Conservation (phyloP, 1,284 basidiomycete genomes). For the Caloboletus inedulis region DNA sequence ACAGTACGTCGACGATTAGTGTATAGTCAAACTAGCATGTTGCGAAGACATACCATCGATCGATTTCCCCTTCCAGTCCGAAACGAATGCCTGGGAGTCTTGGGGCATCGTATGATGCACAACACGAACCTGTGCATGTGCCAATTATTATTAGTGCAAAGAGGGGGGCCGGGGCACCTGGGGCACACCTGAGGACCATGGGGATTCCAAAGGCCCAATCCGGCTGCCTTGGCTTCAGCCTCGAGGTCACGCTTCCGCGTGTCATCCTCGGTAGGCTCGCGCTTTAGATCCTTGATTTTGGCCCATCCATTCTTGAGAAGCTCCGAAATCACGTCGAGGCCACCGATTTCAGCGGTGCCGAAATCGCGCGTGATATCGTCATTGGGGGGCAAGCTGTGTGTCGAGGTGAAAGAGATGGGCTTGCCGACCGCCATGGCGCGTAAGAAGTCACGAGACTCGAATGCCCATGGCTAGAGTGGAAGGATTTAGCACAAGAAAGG, state of each 20-base stretch:
- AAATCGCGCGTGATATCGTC: conserved; percentile 74
- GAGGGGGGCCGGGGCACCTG: not conserved
- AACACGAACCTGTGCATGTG: conserved; percentile 53
- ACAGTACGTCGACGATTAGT: conserved; percentile 8
- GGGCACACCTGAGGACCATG: conserved; percentile 70
- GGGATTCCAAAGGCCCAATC: conserved; percentile 85
- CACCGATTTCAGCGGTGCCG: conserved; percentile 67
- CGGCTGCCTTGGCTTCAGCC: conserved; percentile 72
- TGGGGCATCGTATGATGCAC: conserved; percentile 88
- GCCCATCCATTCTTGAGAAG: conserved; percentile 88
- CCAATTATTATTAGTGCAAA: conserved; percentile 4
- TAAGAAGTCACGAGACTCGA: conserved; percentile 90
- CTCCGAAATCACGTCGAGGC: conserved; percentile 74
- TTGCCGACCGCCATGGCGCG: conserved; percentile 85
- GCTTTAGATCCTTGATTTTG: conserved; percentile 84
- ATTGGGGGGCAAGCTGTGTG: conserved; percentile 68
- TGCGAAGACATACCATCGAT: conserved; percentile 65
- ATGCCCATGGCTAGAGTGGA: conserved; percentile 75
- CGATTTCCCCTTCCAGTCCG: conserved; percentile 86
- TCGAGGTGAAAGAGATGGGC: conserved; percentile 76
- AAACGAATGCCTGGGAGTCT: conserved; percentile 86
- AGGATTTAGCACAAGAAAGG: not conserved
- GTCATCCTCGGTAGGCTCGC: conserved; percentile 78
- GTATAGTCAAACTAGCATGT: not conserved
- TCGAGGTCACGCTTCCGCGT: conserved; percentile 71